A percentile compares a stretch with the other conserved stretches of the same genome.
Evolutionary conservation across 805 yeast genomes (phyloP).

Genomic region (Wilhelminamyces savonicus): DNA sequence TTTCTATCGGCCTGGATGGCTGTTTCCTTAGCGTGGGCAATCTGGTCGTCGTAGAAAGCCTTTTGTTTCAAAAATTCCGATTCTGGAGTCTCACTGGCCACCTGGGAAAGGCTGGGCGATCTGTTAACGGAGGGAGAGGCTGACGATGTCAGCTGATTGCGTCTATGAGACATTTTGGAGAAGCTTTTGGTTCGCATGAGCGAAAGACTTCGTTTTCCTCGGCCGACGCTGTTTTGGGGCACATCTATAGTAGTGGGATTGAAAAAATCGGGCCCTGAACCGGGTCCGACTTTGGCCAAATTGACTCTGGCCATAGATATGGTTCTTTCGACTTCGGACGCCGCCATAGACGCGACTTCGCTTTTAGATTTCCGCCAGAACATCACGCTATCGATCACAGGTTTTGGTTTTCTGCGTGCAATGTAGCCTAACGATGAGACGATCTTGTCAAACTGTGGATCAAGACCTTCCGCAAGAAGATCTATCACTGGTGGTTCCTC

Average conservation of each 20-base stretch:
- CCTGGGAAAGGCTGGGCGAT: conserved; percentile 6
- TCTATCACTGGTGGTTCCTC: conserved; percentile 78
- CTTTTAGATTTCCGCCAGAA: conserved; percentile 95
- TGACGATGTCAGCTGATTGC: conserved; percentile 46
- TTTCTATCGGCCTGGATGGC: conserved; percentile 84
- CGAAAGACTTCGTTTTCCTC: conserved; percentile 35
- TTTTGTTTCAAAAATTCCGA: conserved; percentile 15
- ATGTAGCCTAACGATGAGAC: conserved; percentile 84
- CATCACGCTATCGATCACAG: conserved; percentile 96
- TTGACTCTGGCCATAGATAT: conserved; percentile 42
- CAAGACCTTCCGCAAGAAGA: conserved; percentile 77
- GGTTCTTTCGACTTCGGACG: conserved; percentile 32
- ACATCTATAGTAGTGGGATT: conserved; percentile 4
- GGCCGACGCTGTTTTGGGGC: conserved; percentile 2
- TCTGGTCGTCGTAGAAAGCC: conserved; percentile 22
- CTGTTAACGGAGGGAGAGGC: conserved; percentile 13
- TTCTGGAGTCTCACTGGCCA: conserved; percentile 6
- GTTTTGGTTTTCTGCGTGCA: conserved; percentile 84
- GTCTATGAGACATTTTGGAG: conserved; percentile 36
- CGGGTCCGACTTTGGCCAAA: conserved; percentile 33
- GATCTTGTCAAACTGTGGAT: conserved; percentile 79
- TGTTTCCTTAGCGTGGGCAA: conserved; percentile 46
- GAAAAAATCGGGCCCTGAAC: background rate
- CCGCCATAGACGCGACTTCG: conserved; percentile 60
- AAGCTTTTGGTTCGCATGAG: conserved; percentile 35